These are phyloP conservation scores for Pulveroboletus sp. DNA, from an alignment of 768 basidiomycete genomes.

Conservation along the genomic window DNA sequence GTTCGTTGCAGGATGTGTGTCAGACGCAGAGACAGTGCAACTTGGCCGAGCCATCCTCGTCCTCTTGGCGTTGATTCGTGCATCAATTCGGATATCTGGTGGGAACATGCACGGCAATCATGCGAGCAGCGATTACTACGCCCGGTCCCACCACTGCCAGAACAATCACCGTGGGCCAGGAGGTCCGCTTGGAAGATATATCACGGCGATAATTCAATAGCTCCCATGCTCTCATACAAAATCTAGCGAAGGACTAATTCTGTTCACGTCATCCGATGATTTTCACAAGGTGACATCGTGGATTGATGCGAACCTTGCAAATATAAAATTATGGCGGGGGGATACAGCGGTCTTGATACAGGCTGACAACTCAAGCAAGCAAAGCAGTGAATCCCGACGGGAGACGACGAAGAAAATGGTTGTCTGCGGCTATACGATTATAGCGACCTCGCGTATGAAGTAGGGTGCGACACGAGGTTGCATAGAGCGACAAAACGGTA, in stretches of 20 bases:
- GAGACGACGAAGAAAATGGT: slow-evolving; percentile 3
- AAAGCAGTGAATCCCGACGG: slow-evolving; percentile 10
- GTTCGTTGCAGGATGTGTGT: background rate
- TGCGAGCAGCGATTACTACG: background rate
- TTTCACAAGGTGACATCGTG: slow-evolving; percentile 18
- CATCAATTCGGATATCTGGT: background rate
- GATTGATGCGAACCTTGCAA: slow-evolving; percentile 14
- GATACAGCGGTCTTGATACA: slow-evolving; percentile 25
- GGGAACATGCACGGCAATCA: slow-evolving; percentile 4
- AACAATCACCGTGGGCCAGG: background rate
- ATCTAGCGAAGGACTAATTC: slow-evolving; percentile 7
- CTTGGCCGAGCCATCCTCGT: background rate
- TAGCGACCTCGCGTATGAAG: slow-evolving; percentile 16
- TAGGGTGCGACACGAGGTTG: slow-evolving; percentile 9
- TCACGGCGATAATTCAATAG: background rate
- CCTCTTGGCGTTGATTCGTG: background rate
- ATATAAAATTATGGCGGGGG: slow-evolving; percentile 14
- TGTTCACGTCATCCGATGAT: slow-evolving; percentile 15
- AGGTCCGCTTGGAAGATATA: background rate
- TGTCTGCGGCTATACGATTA: slow-evolving; percentile 15
- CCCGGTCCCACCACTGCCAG: slow-evolving; percentile 2
- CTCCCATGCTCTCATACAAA: slow-evolving; percentile 10
- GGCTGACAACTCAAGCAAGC: slow-evolving; percentile 16
- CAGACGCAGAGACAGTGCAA: background rate
- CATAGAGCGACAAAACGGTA: slow-evolving; percentile 9